Evolutionary conservation across 805 yeast species (phyloP).

Genomic region (Yamadazyma scolyti): DNA sequence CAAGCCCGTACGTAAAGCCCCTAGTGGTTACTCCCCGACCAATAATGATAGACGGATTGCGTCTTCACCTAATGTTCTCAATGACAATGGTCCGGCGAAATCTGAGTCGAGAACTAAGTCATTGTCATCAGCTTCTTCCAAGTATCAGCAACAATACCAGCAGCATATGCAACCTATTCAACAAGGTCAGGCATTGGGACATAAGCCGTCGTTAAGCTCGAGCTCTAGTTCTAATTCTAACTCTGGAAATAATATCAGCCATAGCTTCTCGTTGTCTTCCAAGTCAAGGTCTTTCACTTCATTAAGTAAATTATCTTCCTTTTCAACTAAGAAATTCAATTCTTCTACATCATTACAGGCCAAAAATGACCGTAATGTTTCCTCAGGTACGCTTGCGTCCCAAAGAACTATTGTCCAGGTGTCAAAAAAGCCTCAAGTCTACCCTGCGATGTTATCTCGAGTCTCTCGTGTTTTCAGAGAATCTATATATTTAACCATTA

Average conservation of each 20-base stretch:
- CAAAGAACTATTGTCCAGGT: slow-evolving; percentile 40
- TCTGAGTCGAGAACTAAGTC: slow-evolving; percentile 26
- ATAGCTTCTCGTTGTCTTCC: slow-evolving; percentile 34
- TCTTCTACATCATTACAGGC: slow-evolving; percentile 29
- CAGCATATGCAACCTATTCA: slow-evolving; percentile 5
- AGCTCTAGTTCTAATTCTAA: slow-evolving; percentile 5
- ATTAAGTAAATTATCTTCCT: slow-evolving; percentile 36
- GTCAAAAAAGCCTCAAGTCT: slow-evolving; percentile 62
- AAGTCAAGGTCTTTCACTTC: slow-evolving; percentile 41
- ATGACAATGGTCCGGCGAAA: slow-evolving; percentile 7
- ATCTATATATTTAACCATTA: slow-evolving; percentile 64
- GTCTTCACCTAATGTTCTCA: slow-evolving; percentile 24
- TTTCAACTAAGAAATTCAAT: slow-evolving; percentile 37
- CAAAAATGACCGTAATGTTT: slow-evolving; percentile 25
- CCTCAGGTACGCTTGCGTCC: slow-evolving; percentile 24
- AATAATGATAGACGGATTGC: slow-evolving; percentile 20
- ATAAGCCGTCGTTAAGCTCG: slow-evolving; percentile 11
- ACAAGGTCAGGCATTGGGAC: too few species aligned
- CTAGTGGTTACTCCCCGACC: too few species aligned
- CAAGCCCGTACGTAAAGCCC: not conserved
- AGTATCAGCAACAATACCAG: slow-evolving; percentile 11
- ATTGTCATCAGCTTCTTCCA: slow-evolving; percentile 20
- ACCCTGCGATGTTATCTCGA: slow-evolving; percentile 84
- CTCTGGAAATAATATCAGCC: slow-evolving; percentile 21
- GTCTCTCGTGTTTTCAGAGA: slow-evolving; percentile 80